A percentile compares a stretch with the other conserved stretches of the same genome.
Evolutionary conservation across 352 stramenopile genomes (phyloP).

Genomic region (Blastocystis sp.): DNA sequence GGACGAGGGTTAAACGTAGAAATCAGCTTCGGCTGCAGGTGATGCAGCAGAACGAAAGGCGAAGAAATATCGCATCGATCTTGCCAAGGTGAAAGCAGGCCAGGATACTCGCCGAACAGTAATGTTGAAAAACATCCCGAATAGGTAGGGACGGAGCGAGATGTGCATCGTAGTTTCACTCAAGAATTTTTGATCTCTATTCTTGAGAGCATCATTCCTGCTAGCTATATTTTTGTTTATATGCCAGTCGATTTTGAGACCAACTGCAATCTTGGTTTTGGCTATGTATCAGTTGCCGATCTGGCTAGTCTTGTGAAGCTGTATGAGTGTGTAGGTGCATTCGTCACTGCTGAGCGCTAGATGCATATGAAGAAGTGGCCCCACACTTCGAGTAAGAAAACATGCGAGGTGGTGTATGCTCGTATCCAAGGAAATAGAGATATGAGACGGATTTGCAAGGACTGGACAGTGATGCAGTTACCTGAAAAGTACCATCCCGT

Average conservation of each 20-base stretch:
- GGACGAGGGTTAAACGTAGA: background rate
- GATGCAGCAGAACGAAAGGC: background rate
- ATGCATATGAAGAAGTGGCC: conserved; percentile 75
- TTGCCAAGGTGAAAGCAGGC: background rate
- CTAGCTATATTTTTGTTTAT: conserved; percentile 97
- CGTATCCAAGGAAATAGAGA: conserved; percentile 73
- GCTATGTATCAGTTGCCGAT: conserved; percentile 98
- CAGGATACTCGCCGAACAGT: background rate
- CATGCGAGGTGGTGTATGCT: conserved; percentile 95
- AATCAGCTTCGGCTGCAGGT: background rate
- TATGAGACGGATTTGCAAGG: conserved; percentile 31
- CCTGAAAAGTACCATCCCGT: conserved; percentile 47
- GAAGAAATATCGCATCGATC: conserved; percentile 18
- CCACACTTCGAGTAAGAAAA: conserved; percentile 98
- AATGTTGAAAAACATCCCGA: conserved; percentile 43
- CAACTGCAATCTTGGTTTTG: conserved; percentile 99
- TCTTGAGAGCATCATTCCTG: conserved; percentile 84
- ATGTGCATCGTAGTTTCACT: conserved; percentile 67
- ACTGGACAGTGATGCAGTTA: conserved; percentile 46
- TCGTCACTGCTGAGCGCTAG: background rate
- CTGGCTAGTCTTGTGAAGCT: conserved; percentile 63
- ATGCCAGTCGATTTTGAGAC: conserved; percentile 99
- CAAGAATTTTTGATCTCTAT: conserved; percentile 96
- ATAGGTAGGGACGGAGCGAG: background rate
- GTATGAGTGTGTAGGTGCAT: conserved; percentile 61